A percentile compares a stretch with the other conserved stretches of the same genome.
Conservation (phyloP, 2,329 filamentous ascomycete species). For the Penicillium occitanis region DNA sequence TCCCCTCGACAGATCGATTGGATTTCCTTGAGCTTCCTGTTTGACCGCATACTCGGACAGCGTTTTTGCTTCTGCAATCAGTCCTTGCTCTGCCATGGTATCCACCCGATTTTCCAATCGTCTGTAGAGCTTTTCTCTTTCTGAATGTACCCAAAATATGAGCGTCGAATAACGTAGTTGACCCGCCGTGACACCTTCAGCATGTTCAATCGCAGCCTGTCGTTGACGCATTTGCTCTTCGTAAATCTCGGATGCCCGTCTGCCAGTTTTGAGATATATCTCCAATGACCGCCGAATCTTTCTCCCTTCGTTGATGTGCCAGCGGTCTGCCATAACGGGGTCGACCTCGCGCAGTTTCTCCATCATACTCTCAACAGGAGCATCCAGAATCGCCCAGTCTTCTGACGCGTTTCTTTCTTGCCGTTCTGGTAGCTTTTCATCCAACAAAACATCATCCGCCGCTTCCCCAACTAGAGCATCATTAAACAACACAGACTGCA, state of each 20-base stretch:
- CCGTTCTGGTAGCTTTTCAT: constrained; percentile 25
- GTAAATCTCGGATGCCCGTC: constrained; percentile 81
- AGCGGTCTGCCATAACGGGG: constrained; percentile 81
- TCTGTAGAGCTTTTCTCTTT: constrained; percentile 64
- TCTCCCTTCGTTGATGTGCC: constrained; percentile 90
- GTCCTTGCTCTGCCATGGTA: constrained; percentile 71
- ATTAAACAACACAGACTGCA: constrained; percentile 81
- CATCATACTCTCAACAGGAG: constrained; percentile 69
- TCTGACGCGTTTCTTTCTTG: constrained; percentile 24
- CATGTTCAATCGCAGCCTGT: constrained; percentile 27
- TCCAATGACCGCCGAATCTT: constrained; percentile 89
- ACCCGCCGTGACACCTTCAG: constrained; percentile 24
- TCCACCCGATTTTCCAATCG: constrained; percentile 77
- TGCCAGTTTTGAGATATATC: constrained; percentile 82
- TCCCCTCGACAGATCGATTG: constrained; percentile 71
- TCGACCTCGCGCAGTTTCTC: constrained; percentile 75
- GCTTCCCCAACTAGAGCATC: constrained; percentile 59
- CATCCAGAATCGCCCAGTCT: constrained; percentile 69
- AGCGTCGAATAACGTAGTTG: constrained; percentile 59
- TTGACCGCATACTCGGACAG: constrained; percentile 52
- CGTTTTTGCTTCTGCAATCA: constrained; percentile 61
- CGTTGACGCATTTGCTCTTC: constrained; percentile 63
- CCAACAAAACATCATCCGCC: constrained; percentile 26
- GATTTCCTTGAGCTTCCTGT: constrained; percentile 49
- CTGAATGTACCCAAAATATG: constrained; percentile 84